phyloP scores from a whole-genome alignment of 768 basidiomycete genomes.

The Tephrocybe sp. region DNA sequence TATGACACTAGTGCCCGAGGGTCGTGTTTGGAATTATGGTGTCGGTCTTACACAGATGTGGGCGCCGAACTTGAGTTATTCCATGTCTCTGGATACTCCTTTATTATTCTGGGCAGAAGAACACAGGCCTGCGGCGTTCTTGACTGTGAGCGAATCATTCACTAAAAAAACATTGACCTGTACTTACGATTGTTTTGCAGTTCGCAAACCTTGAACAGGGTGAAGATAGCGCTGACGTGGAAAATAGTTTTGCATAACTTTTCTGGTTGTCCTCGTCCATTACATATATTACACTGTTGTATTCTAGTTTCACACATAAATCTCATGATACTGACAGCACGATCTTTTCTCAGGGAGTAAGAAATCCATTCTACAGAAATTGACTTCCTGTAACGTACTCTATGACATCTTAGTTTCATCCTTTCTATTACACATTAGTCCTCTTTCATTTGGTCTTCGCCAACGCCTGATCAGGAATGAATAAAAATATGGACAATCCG shows the following conservation, averaged over 20 bases:
- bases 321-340: neutral
- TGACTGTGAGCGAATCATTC: conserved; percentile 58
- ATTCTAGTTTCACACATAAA: conserved; percentile 13
- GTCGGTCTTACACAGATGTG: conserved; percentile 91
- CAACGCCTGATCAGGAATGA: too few species aligned
- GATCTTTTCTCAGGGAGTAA: too few species aligned
- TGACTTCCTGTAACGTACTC: too few species aligned
- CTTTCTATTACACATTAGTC: too few species aligned
- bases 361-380: too few species aligned
- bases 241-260: conserved; percentile 85
- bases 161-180: conserved; percentile 2
- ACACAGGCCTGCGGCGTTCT: conserved; percentile 91
- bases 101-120: conserved; percentile 95
- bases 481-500: too few species aligned
- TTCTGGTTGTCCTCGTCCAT: conserved; percentile 7
- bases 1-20: conserved; percentile 93
- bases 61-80: conserved; percentile 77
- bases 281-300: conserved; percentile 12
- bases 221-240: conserved; percentile 93
- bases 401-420: too few species aligned
- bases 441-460: too few species aligned
- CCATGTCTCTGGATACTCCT: conserved; percentile 89
- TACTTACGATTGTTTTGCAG: conserved; percentile 59
- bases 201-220: conserved; percentile 89
- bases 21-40: conserved; percentile 96